These are phyloP conservation scores for Blastosporella zonata DNA, from an alignment of 1,284 basidiomycete genomes.

Conservation along the genomic window DNA sequence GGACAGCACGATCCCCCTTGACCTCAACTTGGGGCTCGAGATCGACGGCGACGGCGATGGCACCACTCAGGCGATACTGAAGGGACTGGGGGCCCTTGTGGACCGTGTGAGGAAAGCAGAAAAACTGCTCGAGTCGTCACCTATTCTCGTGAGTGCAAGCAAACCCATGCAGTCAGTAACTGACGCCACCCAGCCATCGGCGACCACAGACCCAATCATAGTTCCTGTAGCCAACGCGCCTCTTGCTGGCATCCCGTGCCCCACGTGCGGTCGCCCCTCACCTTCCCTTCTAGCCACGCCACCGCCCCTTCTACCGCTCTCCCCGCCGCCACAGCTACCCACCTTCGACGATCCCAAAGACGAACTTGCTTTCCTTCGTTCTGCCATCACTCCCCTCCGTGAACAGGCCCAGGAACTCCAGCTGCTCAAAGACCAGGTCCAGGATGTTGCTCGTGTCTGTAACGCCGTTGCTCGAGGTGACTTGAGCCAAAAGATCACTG, in stretches of 20 bases:
- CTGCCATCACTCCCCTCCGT: neutral
- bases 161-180: too few relatives aligned
- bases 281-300: neutral
- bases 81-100: constrained; percentile 2
- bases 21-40: constrained; percentile 4
- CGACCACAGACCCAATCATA: neutral
- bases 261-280: constrained; percentile 3
- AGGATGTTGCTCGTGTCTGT: constrained; percentile 85
- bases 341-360: constrained; percentile 1
- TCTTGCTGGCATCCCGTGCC: constrained; percentile 7
- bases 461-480: constrained; percentile 95
- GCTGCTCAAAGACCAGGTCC: constrained; percentile 80
- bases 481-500: constrained; percentile 93
- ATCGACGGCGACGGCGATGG: neutral
- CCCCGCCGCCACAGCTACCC: constrained; percentile 3
- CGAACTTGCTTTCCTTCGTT: neutral
- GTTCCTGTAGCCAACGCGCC: neutral
- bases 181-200: too few relatives aligned
- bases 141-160: too few relatives aligned
- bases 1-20: constrained; percentile 5
- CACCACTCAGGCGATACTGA: neutral
- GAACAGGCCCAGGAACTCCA: constrained; percentile 8
- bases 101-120: constrained; percentile 3
- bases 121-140: neutral
- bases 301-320: neutral